A percentile compares a stretch with the other conserved stretches of the same genome.
phyloP scores from a whole-genome alignment of 371 early-diverging fungal species.

The Rhizomucor miehei region DNA sequence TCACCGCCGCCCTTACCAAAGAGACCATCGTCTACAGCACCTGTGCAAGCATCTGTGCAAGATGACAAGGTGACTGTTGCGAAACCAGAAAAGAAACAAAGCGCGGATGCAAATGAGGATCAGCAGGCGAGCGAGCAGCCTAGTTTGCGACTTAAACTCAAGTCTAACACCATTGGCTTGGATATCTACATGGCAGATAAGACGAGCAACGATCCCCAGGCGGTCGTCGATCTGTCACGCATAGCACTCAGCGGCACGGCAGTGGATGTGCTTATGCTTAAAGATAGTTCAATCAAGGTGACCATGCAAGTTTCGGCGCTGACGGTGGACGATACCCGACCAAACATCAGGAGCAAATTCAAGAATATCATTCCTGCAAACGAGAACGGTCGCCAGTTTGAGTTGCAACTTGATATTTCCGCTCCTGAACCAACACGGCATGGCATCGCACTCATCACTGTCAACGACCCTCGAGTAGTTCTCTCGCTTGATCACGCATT shows the following conservation, averaged over 20 bases:
- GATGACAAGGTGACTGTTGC: not conserved
- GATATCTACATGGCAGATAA: constrained; percentile 25
- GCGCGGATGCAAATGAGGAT: not conserved
- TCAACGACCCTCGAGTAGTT: constrained; percentile 83
- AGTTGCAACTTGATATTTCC: constrained; percentile 39
- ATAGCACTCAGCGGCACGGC: constrained; percentile 55
- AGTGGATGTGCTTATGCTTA: constrained; percentile 56
- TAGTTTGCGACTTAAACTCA: constrained; percentile 6
- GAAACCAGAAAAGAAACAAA: not conserved
- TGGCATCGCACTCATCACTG: constrained; percentile 61
- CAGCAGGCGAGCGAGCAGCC: constrained; percentile 1
- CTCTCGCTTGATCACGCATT: constrained; percentile 85
- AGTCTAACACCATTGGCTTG: constrained; percentile 27
- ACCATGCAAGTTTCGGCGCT: constrained; percentile 70
- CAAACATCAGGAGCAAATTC: constrained; percentile 75
- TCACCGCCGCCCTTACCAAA: constrained; percentile 9
- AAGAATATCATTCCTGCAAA: constrained; percentile 75
- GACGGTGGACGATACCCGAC: constrained; percentile 81
- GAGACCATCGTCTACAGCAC: not conserved
- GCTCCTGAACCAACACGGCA: constrained; percentile 36
- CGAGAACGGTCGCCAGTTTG: constrained; percentile 39
- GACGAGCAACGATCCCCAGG: constrained; percentile 5
- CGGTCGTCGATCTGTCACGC: constrained; percentile 19
- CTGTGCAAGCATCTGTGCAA: no score
- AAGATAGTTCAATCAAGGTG: constrained; percentile 64